These are phyloP conservation scores for Brassica carinata DNA, from an alignment of 345 rosid genomes.

Conservation along the genomic window DNA sequence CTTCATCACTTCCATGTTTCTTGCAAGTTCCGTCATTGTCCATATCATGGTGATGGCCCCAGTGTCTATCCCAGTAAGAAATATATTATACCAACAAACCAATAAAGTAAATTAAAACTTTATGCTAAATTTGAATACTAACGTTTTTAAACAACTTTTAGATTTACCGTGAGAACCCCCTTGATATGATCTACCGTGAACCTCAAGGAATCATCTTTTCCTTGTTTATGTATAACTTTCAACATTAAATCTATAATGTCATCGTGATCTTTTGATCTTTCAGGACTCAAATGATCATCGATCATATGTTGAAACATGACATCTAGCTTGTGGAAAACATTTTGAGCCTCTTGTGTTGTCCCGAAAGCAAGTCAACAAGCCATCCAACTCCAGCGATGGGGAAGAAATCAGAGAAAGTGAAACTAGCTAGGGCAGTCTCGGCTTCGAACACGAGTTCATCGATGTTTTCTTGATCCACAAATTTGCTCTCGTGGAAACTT, in stretches of 20 bases:
- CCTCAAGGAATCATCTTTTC: background rate
- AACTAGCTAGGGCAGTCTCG: background rate
- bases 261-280: background rate
- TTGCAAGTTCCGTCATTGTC: slow-evolving; percentile 28
- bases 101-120: too few relatives aligned
- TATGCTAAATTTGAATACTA: too few relatives aligned
- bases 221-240: background rate
- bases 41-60: background rate
- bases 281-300: background rate
- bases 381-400: background rate
- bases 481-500: background rate
- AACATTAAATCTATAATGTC: background rate
- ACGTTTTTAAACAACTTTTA: background rate
- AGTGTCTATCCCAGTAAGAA: background rate
- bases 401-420: background rate
- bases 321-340: background rate
- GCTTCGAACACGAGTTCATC: background rate
- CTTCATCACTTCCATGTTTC: slow-evolving; percentile 38
- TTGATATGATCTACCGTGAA: background rate
- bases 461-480: background rate
- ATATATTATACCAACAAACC: background rate
- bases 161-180: slow-evolving; percentile 44
- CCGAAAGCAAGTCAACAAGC: background rate
- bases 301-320: background rate
- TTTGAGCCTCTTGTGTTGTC: background rate